Evolutionary conservation across 768 basidiomycete species (phyloP).

Genomic region (Tulasnella sp.): DNA sequence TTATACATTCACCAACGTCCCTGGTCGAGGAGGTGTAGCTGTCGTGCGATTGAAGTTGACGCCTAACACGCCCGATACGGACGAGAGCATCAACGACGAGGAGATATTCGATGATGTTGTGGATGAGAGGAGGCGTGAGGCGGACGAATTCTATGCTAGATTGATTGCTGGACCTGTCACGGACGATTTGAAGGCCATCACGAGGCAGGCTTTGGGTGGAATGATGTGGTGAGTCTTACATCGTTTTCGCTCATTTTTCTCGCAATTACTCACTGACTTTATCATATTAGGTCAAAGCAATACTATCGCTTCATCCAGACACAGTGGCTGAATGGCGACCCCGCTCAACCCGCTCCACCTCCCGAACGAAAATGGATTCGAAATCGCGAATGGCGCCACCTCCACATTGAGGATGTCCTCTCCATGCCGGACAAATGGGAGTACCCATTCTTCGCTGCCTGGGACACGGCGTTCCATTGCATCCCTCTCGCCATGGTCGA

Average conservation of each 20-base stretch:
- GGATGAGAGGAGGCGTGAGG: slow-evolving; percentile 85
- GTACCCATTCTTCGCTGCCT: slow-evolving; percentile 98
- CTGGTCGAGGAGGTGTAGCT: slow-evolving; percentile 84
- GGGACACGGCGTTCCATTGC: slow-evolving; percentile 99
- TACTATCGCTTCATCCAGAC: slow-evolving; percentile 93
- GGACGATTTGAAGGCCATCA: slow-evolving; percentile 90
- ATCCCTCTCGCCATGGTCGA: slow-evolving; percentile 96
- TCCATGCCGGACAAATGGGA: slow-evolving; percentile 99
- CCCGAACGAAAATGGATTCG: slow-evolving; percentile 74
- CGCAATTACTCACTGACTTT: neutral
- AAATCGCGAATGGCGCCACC: slow-evolving; percentile 95
- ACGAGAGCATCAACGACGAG: slow-evolving; percentile 78
- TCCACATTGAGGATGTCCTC: slow-evolving; percentile 89
- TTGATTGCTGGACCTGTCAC: slow-evolving; percentile 75
- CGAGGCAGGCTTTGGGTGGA: slow-evolving; percentile 89
- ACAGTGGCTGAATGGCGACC: slow-evolving; percentile 94
- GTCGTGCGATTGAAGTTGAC: slow-evolving; percentile 93
- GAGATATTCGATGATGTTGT: slow-evolving; percentile 77
- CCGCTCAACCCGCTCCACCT: slow-evolving; percentile 89
- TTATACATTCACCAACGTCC: slow-evolving; percentile 78
- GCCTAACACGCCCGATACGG: slow-evolving; percentile 57
- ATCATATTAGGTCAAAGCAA: slow-evolving; percentile 60
- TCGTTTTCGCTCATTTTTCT: neutral
- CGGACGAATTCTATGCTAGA: slow-evolving; percentile 87
- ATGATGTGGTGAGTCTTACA: slow-evolving; percentile 69